A percentile compares a stretch with the other conserved stretches of the same genome.
phyloP scores from a whole-genome alignment of 257 asterid species.

The Sherardia arvensis region DNA sequence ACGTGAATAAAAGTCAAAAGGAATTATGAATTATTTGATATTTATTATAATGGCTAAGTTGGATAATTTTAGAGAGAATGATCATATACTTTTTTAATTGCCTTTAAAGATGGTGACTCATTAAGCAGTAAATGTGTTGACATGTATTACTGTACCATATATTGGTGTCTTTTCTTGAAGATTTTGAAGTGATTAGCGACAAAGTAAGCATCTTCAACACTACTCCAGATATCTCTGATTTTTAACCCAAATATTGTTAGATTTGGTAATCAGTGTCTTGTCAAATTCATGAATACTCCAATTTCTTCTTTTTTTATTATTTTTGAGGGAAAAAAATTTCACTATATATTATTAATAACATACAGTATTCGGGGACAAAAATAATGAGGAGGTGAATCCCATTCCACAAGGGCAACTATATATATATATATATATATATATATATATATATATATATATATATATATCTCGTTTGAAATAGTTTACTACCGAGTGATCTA shows the following conservation, averaged over 20 bases:
- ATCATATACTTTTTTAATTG: background rate
- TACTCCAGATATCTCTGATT: background rate
- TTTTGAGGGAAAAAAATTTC: too few relatives aligned
- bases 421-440: too few relatives aligned
- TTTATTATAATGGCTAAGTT: background rate
- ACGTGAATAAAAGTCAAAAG: too few relatives aligned
- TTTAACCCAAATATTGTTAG: background rate
- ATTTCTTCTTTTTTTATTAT: too few relatives aligned
- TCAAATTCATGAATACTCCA: background rate
- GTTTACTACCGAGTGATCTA: too few relatives aligned
- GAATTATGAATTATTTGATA: background rate
- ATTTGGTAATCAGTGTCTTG: background rate
- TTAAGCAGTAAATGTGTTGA: slow-evolving; percentile 8
- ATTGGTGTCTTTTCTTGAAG: background rate
- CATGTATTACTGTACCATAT: background rate
- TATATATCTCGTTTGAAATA: too few relatives aligned
- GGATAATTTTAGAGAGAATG: background rate
- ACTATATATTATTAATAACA: too few relatives aligned
- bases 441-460: too few relatives aligned
- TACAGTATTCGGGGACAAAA: too few relatives aligned
- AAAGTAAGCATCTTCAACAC: slow-evolving; percentile 11
- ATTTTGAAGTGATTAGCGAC: slow-evolving; percentile 10
- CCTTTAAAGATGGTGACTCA: slow-evolving; percentile 3
- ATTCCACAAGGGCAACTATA: too few relatives aligned
- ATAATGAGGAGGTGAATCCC: too few relatives aligned